Evolutionary conservation across 1,139 yeast species (phyloP), one percentile per base, ranked within the genome.

Genomic region (Suhomyces choctaworum): DNA sequence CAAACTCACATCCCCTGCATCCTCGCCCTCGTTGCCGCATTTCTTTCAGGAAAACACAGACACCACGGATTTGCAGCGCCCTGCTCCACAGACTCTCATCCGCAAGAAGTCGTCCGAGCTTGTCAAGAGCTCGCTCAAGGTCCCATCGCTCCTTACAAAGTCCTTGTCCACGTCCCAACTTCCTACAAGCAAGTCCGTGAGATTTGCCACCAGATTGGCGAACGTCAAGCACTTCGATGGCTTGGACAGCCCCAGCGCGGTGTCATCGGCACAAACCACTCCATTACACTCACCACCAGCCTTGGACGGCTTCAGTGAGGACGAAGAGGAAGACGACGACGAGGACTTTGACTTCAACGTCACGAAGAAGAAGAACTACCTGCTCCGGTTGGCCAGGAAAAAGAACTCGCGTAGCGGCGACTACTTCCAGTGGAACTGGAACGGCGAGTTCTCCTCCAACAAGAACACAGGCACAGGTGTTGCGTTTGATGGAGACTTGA

Each of bases 181-280:
- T 30, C 42, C 44, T 21, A 45, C 44, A 16, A 45, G 45, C 17
- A 66, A 66, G 41, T 54, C 62, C 4, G 73, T 66, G 14, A 46
- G 70, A 16, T 66, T 66, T 52, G 72, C 72, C 4, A 45, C 62
- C 17, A 46, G 65, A 24, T 54, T 66, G 34, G 61, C 62, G 25
- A 64, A 66, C 32, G 56, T 69, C 44, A 66, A 65, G 47, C 60
- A 58, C 58, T 70, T 70, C 48, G 65, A 68, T 42, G 73, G 72
- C 3, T 50, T 51, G n/a, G 73, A 66, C 30, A 57, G 67, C 29
- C 75, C 75, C 1, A 51, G 61, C 12, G 51, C 64, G 2, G 72
- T 70, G 2, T 62, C 70, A 9, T 56, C 63, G 10, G 45, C 50
- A 16, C 60, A 59, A 20, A 56, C 52, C 41, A 54, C 68, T 16